Evolutionary conservation across 108 stramenopile genomes (phyloP).

Genomic region (Discostella stelligeroides): DNA sequence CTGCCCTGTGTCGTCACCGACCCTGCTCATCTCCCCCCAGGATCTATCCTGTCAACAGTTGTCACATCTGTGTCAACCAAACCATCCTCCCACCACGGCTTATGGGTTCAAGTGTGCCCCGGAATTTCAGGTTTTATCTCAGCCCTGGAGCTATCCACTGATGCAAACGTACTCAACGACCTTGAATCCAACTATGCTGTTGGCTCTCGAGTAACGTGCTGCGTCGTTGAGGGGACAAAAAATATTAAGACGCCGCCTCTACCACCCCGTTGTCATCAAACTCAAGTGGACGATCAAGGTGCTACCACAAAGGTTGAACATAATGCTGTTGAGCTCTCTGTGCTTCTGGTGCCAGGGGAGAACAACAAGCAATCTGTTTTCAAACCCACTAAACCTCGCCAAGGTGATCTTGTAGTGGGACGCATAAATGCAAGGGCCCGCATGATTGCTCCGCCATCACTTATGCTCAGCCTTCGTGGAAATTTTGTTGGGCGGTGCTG

Average conservation of each 20-base stretch:
- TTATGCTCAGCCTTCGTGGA: constrained; percentile 81
- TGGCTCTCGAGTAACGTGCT: constrained; percentile 62
- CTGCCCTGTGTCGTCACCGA: constrained; percentile 49
- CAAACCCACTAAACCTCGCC: constrained; percentile 53
- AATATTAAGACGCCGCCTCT: constrained; percentile 37
- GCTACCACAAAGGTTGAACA: constrained; percentile 31
- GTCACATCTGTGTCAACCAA: constrained; percentile 51
- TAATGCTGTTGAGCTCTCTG: constrained; percentile 49
- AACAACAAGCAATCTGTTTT: constrained; percentile 13
- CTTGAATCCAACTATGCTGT: constrained; percentile 53
- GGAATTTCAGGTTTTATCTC: constrained; percentile 71
- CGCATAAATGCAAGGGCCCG: constrained; percentile 57
- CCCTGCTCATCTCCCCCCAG: constrained; percentile 55
- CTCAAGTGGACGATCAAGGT: constrained; percentile 35
- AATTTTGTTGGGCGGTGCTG: constrained; percentile 80
- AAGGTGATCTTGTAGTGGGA: constrained; percentile 70
- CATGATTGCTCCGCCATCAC: constrained; percentile 59
- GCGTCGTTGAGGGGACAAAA: constrained; percentile 54
- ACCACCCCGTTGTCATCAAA: constrained; percentile 5
- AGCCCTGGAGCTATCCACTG: constrained; percentile 64
- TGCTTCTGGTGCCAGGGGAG: constrained; percentile 33
- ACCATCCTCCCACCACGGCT: constrained; percentile 55
- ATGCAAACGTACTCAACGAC: constrained; percentile 68
- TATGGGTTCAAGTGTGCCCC: constrained; percentile 72
- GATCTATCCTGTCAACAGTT: constrained; percentile 57